phyloP scores from a whole-genome alignment of 192 early-diverging fungal genomes.

The Backusella parvicylindrica region DNA sequence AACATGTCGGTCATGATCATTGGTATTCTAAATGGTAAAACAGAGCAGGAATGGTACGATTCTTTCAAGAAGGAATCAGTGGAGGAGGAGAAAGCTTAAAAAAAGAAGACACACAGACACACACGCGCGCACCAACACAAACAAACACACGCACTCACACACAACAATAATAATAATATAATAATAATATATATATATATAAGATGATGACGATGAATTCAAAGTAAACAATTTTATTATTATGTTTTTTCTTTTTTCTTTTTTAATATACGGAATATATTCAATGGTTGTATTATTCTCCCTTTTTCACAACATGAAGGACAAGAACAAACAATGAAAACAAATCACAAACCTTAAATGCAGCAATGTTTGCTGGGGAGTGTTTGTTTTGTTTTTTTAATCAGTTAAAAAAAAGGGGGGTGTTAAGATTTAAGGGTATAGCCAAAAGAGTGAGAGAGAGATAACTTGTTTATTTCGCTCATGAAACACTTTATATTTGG shows the following conservation, averaged over 20 bases:
- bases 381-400: background rate
- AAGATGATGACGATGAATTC: background rate
- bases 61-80: background rate
- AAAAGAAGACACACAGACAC: background rate
- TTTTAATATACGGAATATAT: background rate
- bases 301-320: background rate
- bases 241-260: background rate
- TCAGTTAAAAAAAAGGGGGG: background rate
- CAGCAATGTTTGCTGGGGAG: background rate
- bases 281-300: too few relatives aligned
- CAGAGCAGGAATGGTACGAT: conserved; percentile 74
- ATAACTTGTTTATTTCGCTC: too few relatives aligned
- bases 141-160: background rate
- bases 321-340: background rate
- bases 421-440: too few relatives aligned
- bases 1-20: conserved; percentile 99
- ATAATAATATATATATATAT: background rate
- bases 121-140: background rate
- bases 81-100: background rate
- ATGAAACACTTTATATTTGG: too few relatives aligned
- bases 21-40: conserved; percentile 76
- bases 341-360: background rate
- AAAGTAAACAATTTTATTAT: background rate
- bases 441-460: too few relatives aligned
- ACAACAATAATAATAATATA: background rate